Base-by-base conservation (phyloP, 1,284 basidiomycete species). In the Cryptococcus maquisensis region DNA sequence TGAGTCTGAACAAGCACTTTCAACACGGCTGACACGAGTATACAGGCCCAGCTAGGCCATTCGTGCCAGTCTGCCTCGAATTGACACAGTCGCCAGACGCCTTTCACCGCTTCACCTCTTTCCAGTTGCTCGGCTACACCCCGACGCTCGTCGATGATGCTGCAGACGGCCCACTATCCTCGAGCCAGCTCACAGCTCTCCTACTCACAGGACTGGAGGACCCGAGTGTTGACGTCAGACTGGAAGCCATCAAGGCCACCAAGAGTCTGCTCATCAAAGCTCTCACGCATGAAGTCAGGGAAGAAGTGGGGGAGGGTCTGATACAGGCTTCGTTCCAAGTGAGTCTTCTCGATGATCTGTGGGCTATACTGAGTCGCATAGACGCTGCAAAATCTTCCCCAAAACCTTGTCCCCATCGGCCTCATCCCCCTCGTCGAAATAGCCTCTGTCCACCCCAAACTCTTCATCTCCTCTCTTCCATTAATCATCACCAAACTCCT, bases 341-440 rank as follows among this genome's bases (percentile, higher is more conserved):
- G 52, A 26, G 67, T 56, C n/a, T 7, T 32, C 39, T n/a, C 26
- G 15, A 20, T 35, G n/a, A 18, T 23, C 8, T 28, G 9, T 15
- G 12, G 47, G 23, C 15, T 13, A 6, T 48, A 28, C 47, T 48
- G 47, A 49, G 20, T 15, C 18, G 32, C 2, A 20, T 36, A 67
- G 61, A 49, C 58, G 5, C 24, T 72, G 4, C 54, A 61, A 0
- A 23, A 42, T 13, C 51, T 74, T 8, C 71, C 72, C 0, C 37
- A 49, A 4, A 42, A 51, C n/a, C 55, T 62, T 3, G 58, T 73
- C 15, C 54, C 62, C 18, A 61, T 63, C 5, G 71, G 65, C 66
- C 78, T 91, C 36, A 77, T 80, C 28, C 82, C 85, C 1, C 76
- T 91, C 37, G 87, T 86, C 0, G 86, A 88, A 0, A 81, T 92